Evolutionary conservation across 768 basidiomycete species (phyloP).

Genomic region (Tulasnella sp.): DNA sequence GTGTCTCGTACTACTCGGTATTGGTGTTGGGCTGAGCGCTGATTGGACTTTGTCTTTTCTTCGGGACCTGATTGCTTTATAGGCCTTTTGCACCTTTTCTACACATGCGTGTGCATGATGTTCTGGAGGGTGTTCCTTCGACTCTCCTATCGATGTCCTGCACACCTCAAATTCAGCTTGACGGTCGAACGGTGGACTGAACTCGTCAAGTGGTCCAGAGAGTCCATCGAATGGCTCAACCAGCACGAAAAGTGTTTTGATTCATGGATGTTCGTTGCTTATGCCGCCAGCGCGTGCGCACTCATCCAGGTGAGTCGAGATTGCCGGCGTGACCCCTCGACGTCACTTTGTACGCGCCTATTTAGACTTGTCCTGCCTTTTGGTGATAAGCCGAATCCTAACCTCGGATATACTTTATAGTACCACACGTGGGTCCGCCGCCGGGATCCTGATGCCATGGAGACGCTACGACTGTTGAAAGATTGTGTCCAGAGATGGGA

Average conservation of each 20-base stretch:
- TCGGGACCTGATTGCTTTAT: constrained; percentile 42
- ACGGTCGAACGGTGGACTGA: constrained; percentile 69
- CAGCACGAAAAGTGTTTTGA: constrained; percentile 70
- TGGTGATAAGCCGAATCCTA: not conserved
- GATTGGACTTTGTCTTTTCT: constrained; percentile 31
- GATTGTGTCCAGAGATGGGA: constrained; percentile 87
- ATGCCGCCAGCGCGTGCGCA: constrained; percentile 78
- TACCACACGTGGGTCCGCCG: constrained; percentile 90
- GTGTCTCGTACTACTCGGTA: not conserved
- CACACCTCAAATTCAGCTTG: constrained; percentile 75
- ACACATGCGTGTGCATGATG: constrained; percentile 86
- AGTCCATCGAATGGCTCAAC: constrained; percentile 84
- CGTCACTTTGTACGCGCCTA: not conserved
- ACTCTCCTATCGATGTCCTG: constrained; percentile 84
- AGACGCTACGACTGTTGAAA: constrained; percentile 62
- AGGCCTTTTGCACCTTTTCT: constrained; percentile 83
- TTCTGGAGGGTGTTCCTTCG: constrained; percentile 99
- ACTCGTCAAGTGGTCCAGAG: constrained; percentile 58
- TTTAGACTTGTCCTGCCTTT: not conserved
- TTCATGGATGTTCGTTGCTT: constrained; percentile 75
- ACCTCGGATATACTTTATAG: constrained; percentile 30
- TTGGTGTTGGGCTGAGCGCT: not conserved
- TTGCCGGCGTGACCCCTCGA: not conserved
- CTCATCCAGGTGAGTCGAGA: constrained; percentile 62
- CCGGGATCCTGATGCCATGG: constrained; percentile 60